Base-by-base conservation (phyloP, 2,329 filamentous ascomycete genomes). In the Orbilia ellipsospora region DNA sequence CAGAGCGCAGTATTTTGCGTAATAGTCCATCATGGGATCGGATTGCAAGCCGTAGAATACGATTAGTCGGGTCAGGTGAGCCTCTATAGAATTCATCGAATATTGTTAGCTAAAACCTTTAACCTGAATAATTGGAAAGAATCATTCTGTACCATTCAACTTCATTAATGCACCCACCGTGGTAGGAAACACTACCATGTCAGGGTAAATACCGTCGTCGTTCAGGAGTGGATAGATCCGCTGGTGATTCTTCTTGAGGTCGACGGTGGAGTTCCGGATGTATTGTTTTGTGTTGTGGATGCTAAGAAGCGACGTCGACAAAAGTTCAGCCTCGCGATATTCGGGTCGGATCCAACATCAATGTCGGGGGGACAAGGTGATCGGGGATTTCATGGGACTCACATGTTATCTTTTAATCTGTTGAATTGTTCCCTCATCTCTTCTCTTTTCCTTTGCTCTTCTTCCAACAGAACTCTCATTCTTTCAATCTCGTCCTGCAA, bases 251-350 rank as follows among this genome's bases (percentile, higher is more conserved):
- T 77, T 77, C 16, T 77, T 62, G 16, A 77, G 67, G 55, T 77
- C 64, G 50, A 77, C 66, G 16, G 65, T 61, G 23, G 73, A 77
- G 57, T 77, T 77, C 66, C 69, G 61, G 28, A 77, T 77, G 48
- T 72, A 72, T n/a, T 62, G 52, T 59, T 70, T 70, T 70, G 73
- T 77, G 73, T 77, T 77, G 73, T 77, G 73, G 20, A 54, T 42
- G 8, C 73, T 77, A 31, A n/a, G 16, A 28, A 50, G n/a, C 20
- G 31, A 28, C 57, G 12, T 28, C 12, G 23, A 28, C 23, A 23
- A 15, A 2, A 61, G 57, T 63, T 61, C 56, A 69, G 56, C 56
- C 57, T 13, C 56, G 50, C 51, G 55, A 52, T 56, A 28, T 26
- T 26, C 62, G 51, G 40, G 15, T 23, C 26, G 31, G 28, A 36